Evolutionary conservation across 805 yeast species (phyloP).

Genomic region (Metschnikowia sp.): DNA sequence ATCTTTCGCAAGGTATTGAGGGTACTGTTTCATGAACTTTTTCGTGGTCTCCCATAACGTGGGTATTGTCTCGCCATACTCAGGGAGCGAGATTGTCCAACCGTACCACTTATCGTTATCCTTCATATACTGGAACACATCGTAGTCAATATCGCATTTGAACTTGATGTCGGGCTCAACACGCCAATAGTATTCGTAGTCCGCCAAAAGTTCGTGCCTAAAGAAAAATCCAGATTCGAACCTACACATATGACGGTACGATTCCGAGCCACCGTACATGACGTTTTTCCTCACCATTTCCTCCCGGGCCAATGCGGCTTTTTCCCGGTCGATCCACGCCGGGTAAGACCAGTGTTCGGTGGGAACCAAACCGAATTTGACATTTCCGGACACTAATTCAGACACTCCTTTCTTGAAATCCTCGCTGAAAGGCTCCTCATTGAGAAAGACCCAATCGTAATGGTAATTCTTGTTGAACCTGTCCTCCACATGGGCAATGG

Average conservation of each 20-base stretch:
- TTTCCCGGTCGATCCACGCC: conserved; percentile 17
- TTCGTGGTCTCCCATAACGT: conserved; percentile 20
- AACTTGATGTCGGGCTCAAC: conserved; percentile 1
- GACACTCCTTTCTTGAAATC: conserved; percentile 15
- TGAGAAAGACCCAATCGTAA: conserved; percentile 24
- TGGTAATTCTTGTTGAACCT: conserved; percentile 13
- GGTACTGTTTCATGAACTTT: conserved; percentile 15
- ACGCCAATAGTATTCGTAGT: conserved; percentile 18
- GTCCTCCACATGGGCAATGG: conserved; percentile 16
- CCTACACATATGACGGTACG: conserved; percentile 18
- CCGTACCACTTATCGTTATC: conserved; percentile 20
- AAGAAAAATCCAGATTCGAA: conserved; percentile 20
- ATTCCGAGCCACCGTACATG: conserved; percentile 24
- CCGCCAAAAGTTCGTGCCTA: conserved; percentile 14
- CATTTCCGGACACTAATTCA: conserved; percentile 17
- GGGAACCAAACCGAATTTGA: conserved; percentile 18
- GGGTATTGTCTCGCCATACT: conserved; percentile 18
- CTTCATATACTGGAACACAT: conserved; percentile 15
- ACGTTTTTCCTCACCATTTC: conserved; percentile 22
- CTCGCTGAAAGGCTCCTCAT: conserved; percentile 19
- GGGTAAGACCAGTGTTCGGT: conserved; percentile 18
- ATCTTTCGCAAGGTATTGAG: conserved; percentile 15
- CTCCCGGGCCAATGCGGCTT: conserved; percentile 25
- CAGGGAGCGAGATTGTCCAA: conserved; percentile 20
- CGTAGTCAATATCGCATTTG: conserved; percentile 22